These are phyloP conservation scores for Dryadomyces quercivorus DNA, from an alignment of 2,329 filamentous ascomycete genomes.

Conservation along the genomic window DNA sequence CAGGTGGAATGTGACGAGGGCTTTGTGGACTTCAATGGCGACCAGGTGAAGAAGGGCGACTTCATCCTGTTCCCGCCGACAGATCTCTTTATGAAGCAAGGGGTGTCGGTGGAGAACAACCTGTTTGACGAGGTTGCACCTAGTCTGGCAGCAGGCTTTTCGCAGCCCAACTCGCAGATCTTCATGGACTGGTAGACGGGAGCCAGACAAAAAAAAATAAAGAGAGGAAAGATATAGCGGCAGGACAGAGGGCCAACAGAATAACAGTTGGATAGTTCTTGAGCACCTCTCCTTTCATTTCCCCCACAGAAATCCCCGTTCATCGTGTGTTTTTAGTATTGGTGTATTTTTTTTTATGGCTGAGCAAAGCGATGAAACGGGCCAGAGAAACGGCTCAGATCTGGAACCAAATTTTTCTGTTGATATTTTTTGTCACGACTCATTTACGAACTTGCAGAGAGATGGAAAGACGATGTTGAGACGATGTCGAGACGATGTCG, in stretches of 20 bases:
- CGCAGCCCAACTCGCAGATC: slow-evolving; percentile 38
- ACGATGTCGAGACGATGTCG: not conserved
- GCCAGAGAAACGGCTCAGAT: not conserved
- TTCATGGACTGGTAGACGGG: slow-evolving; percentile 15
- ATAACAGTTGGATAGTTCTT: too few species aligned
- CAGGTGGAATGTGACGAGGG: slow-evolving; percentile 55
- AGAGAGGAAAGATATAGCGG: not conserved
- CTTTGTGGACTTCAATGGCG: slow-evolving; percentile 40
- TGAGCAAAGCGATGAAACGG: not conserved
- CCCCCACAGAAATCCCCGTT: too few species aligned
- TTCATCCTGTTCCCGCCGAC: slow-evolving; percentile 49
- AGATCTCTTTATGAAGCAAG: not conserved
- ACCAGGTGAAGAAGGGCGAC: slow-evolving; percentile 36
- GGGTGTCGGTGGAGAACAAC: slow-evolving; percentile 10
- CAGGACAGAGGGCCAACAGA: too few species aligned
- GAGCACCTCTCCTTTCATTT: not conserved
- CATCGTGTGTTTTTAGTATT: not conserved
- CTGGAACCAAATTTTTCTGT: not conserved
- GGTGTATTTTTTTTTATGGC: not conserved
- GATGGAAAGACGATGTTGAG: not conserved
- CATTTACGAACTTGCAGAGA: not conserved
- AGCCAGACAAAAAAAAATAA: not conserved
- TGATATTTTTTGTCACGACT: slow-evolving; percentile 1
- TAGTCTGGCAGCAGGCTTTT: slow-evolving; percentile 37
- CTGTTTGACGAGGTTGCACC: slow-evolving; percentile 37